phyloP scores from a whole-genome alignment of 495 filamentous ascomycete species.

The Tuber microsphaerosporum region DNA sequence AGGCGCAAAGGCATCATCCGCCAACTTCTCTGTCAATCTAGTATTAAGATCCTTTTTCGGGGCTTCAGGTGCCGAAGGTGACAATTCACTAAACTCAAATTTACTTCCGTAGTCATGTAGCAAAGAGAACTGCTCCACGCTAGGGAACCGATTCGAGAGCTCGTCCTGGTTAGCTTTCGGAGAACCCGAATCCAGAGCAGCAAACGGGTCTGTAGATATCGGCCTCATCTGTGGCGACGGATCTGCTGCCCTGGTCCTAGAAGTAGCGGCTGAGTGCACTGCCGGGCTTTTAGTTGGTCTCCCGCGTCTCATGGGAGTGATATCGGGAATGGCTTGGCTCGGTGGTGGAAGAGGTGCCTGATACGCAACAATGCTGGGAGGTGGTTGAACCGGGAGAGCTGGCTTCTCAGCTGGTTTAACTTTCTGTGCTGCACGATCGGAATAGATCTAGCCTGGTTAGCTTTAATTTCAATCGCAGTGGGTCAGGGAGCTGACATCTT shows the following conservation, averaged over 20 bases:
- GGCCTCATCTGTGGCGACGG: slow-evolving; percentile 56
- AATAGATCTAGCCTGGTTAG: slow-evolving; percentile 33
- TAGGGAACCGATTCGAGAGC: slow-evolving; percentile 75
- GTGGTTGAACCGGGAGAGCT: slow-evolving; percentile 32
- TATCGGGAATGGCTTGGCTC: slow-evolving; percentile 72
- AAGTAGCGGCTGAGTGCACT: slow-evolving; percentile 38
- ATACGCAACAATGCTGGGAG: slow-evolving; percentile 45
- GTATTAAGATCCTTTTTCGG: slow-evolving; percentile 60
- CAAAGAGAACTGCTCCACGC: slow-evolving; percentile 85
- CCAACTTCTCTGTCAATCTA: slow-evolving; percentile 72
- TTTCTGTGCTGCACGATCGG: slow-evolving; percentile 19
- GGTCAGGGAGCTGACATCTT: slow-evolving; percentile 60
- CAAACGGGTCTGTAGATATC: slow-evolving; percentile 77
- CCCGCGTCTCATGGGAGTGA: slow-evolving; percentile 89
- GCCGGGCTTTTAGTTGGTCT: slow-evolving; percentile 56
- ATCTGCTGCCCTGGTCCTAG: slow-evolving; percentile 27
- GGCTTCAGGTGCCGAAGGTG: slow-evolving; percentile 47
- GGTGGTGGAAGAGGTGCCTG: slow-evolving; percentile 62
- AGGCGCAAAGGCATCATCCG: slow-evolving; percentile 75
- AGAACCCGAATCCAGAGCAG: slow-evolving; percentile 66
- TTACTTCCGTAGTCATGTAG: slow-evolving; percentile 77
- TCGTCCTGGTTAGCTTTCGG: slow-evolving; percentile 58
- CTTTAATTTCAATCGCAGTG: background rate
- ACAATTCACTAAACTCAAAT: slow-evolving; percentile 69
- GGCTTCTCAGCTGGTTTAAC: slow-evolving; percentile 29